Conservation (phyloP, 306 rosid genomes). For the Sesbania bispinosa region DNA sequence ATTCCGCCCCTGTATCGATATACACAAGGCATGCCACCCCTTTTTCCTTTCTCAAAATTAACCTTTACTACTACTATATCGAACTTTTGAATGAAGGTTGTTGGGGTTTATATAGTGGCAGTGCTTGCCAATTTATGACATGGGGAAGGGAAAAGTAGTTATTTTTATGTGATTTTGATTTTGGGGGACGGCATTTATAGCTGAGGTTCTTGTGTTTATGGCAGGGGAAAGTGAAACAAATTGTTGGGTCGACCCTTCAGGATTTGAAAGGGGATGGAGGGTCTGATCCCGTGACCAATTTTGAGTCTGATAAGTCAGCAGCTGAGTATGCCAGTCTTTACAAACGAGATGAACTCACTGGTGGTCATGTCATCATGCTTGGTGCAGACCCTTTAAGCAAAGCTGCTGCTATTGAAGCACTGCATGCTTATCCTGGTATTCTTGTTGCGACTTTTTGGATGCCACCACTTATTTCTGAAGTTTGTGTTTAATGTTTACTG, state of each 20-base stretch:
- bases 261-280: conserved; percentile 64
- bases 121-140: not conserved
- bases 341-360: conserved; percentile 66
- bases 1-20: conserved; percentile 86
- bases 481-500: not conserved
- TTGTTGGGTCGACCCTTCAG: conserved; percentile 86
- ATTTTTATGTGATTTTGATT: not conserved
- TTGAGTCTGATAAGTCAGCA: conserved; percentile 83
- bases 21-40: conserved; percentile 59
- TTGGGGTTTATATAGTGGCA: no score
- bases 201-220: not conserved
- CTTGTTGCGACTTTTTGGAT: not conserved
- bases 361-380: conserved; percentile 93
- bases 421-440: conserved; percentile 82
- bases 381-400: conserved; percentile 87
- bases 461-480: not conserved
- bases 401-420: conserved; percentile 76
- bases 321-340: conserved; percentile 79
- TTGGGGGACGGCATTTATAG: not conserved
- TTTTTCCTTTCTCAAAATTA: not conserved
- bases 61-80: not conserved
- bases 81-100: not conserved
- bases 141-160: not conserved
- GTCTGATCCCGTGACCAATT: conserved; percentile 70
- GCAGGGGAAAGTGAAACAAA: conserved; percentile 91